phyloP scores from a whole-genome alignment of 768 basidiomycete genomes.

The Tricholoma saponaceum region DNA sequence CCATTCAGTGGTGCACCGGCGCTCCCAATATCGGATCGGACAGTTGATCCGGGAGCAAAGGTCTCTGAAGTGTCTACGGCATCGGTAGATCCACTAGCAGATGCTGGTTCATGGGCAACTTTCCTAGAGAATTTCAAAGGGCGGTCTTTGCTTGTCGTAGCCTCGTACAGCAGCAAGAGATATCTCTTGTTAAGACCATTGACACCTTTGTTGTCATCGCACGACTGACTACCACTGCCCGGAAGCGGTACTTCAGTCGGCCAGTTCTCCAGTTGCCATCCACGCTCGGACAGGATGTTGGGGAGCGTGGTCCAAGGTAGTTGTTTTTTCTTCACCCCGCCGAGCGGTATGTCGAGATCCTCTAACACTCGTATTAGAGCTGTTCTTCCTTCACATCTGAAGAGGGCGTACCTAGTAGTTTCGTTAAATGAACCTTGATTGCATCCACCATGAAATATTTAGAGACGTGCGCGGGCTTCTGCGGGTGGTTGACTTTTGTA shows the following conservation, averaged over 20 bases:
- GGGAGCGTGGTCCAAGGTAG: not conserved
- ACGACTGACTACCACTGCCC: not conserved
- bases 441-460: not conserved
- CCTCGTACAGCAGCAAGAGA: not conserved
- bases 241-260: conserved; percentile 1
- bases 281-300: not conserved
- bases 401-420: not conserved
- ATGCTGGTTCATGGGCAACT: not conserved
- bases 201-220: conserved; percentile 1
- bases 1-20: not conserved
- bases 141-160: not conserved
- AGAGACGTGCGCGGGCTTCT: not conserved
- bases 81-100: not conserved
- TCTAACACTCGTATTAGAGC: not conserved
- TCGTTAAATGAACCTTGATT: not conserved
- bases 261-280: conserved; percentile 1
- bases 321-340: not conserved
- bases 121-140: not conserved
- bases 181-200: not conserved
- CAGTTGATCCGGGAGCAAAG: not conserved
- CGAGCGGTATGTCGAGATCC: not conserved
- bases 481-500: not conserved
- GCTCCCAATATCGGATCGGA: not conserved
- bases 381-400: not conserved
- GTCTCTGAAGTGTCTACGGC: not conserved